Evolutionary conservation across 2,329 filamentous ascomycete species (phyloP).

Genomic region (Phyllosticta capitalensis): DNA sequence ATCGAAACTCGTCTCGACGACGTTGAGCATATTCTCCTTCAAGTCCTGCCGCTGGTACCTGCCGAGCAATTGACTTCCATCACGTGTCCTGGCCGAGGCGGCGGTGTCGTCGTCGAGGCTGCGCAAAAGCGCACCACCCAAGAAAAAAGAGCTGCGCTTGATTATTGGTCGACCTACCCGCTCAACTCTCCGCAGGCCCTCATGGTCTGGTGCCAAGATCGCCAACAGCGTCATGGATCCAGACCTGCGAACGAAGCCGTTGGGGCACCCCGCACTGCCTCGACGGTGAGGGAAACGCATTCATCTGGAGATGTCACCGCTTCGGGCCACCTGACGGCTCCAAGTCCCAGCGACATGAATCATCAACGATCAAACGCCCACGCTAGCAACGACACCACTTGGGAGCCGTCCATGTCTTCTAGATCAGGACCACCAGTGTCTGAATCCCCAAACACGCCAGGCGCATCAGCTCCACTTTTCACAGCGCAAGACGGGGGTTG

Average conservation of each 20-base stretch:
- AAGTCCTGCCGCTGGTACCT: conserved; percentile 6
- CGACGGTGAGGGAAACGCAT: not conserved
- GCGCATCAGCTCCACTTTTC: not conserved
- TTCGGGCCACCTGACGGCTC: not conserved
- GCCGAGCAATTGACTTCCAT: conserved; percentile 3
- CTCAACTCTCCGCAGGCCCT: conserved; percentile 9
- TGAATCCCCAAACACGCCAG: not conserved
- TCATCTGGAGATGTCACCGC: not conserved
- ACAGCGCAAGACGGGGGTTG: not conserved
- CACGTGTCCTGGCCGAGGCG: not conserved
- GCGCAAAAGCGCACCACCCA: conserved; percentile 9
- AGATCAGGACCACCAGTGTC: not conserved
- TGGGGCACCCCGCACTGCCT: not conserved
- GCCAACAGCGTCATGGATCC: not conserved
- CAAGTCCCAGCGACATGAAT: not conserved
- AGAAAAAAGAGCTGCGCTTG: conserved; percentile 7
- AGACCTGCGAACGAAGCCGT: not conserved
- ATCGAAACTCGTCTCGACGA: conserved; percentile 11
- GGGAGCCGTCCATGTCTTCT: not conserved
- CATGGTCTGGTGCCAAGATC: conserved; percentile 3
- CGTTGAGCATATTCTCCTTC: conserved; percentile 8
- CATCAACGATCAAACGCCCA: not conserved
- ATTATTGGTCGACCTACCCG: conserved; percentile 8
- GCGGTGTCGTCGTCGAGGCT: not conserved
- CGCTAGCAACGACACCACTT: not conserved